Conservation (phyloP, 306 rosid species). For the Quercus engelmannii region DNA sequence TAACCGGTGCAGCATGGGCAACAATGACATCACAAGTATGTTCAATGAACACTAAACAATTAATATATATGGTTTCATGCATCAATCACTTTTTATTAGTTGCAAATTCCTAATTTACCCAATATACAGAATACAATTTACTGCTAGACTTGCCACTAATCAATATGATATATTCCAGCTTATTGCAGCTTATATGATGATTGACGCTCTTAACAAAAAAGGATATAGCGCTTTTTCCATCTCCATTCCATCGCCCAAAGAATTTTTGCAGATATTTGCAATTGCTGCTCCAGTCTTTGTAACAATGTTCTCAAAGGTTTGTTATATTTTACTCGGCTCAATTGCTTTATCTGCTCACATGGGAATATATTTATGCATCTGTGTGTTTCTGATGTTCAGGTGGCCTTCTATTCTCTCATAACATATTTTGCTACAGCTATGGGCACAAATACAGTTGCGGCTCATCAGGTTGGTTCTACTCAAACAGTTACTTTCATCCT, state of each 20-base stretch:
- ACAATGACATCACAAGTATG: constrained; percentile 75
- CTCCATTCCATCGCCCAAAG: constrained; percentile 52
- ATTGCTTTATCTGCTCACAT: background rate
- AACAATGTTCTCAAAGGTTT: constrained; percentile 72
- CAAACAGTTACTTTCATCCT: background rate
- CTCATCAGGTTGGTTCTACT: constrained; percentile 38
- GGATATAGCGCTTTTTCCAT: constrained; percentile 54
- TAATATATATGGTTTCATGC: background rate
- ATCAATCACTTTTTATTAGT: background rate
- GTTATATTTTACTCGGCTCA: constrained; percentile 9
- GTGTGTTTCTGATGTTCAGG: constrained; percentile 20
- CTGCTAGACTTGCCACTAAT: constrained; percentile 3
- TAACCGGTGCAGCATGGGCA: constrained; percentile 88
- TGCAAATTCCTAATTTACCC: background rate
- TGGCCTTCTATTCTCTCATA: constrained; percentile 44
- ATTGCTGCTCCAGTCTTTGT: constrained; percentile 69
- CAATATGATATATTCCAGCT: constrained; percentile 32
- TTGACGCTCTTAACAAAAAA: constrained; percentile 51
- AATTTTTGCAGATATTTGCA: constrained; percentile 38
- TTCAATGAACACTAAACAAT: constrained; percentile 2
- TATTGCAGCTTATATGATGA: constrained; percentile 70
- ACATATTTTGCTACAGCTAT: constrained; percentile 38
- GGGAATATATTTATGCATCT: background rate
- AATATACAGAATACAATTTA: background rate
- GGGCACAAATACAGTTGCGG: constrained; percentile 35